A percentile compares a stretch with the other conserved stretches of the same genome.
These are phyloP conservation scores for Myriangium duriaei DNA, from an alignment of 2,329 filamentous ascomycete species.

Conservation along the genomic window DNA sequence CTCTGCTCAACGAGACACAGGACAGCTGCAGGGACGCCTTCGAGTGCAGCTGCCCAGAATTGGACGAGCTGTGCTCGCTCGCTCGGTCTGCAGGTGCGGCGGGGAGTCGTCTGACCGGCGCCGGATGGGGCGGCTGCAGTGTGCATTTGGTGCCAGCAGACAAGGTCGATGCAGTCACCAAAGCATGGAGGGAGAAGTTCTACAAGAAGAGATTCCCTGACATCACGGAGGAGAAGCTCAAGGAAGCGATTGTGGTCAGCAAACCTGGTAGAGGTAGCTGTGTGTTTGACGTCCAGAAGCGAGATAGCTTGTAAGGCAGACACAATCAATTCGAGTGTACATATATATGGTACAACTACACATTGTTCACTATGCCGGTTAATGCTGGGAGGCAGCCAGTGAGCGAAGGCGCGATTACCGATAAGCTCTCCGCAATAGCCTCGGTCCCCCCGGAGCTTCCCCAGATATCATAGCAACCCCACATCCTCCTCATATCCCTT, in stretches of 20 bases:
- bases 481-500: neutral
- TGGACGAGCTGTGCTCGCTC: constrained; percentile 78
- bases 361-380: neutral
- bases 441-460: constrained; percentile 4
- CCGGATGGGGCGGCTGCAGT: constrained; percentile 92
- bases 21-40: constrained; percentile 75
- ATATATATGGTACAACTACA: neutral
- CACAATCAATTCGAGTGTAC: too few relatives aligned
- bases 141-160: constrained; percentile 83
- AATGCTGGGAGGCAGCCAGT: too few relatives aligned
- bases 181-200: constrained; percentile 69
- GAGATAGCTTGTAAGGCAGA: constrained; percentile 8
- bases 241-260: constrained; percentile 75
- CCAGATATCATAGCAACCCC: constrained; percentile 6
- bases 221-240: constrained; percentile 58
- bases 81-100: constrained; percentile 67
- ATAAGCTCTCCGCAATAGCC: neutral
- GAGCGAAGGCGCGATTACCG: neutral
- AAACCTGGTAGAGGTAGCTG: constrained; percentile 62
- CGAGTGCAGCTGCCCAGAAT: constrained; percentile 82
- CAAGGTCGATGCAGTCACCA: constrained; percentile 65
- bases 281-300: constrained; percentile 21
- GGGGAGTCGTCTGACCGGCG: constrained; percentile 78
- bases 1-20: constrained; percentile 80
- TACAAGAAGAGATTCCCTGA: constrained; percentile 60